Conservation (phyloP, 306 rosid species). For the Citrullus colocynthis region DNA sequence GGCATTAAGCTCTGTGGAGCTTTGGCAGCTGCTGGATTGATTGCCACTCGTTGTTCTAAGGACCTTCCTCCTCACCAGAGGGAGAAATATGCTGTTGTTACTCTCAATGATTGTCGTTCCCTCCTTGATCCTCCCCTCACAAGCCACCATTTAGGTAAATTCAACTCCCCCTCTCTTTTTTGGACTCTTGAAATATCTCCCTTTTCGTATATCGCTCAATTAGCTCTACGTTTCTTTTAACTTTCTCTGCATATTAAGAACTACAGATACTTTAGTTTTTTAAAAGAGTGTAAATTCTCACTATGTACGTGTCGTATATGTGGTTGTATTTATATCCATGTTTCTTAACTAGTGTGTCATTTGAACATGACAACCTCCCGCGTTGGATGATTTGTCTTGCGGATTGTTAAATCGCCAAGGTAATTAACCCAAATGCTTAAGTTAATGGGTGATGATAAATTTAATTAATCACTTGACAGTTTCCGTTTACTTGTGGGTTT, state of each 20-base stretch:
- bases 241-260: background rate
- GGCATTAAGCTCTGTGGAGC: conserved; percentile 64
- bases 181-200: background rate
- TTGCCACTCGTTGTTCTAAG: conserved; percentile 51
- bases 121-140: conserved; percentile 59
- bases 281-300: too few relatives aligned
- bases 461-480: too few relatives aligned
- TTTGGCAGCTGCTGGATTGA: conserved; percentile 71
- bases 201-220: background rate
- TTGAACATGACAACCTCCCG: background rate
- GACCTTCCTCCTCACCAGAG: conserved; percentile 31
- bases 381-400: background rate
- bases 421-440: too few relatives aligned
- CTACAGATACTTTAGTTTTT: too few relatives aligned
- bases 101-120: conserved; percentile 75
- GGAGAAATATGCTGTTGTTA: conserved; percentile 78
- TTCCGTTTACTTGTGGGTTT: too few relatives aligned
- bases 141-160: conserved; percentile 46
- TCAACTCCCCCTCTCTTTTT: background rate
- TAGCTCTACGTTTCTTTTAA: background rate
- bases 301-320: too few relatives aligned
- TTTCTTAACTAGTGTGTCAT: background rate
- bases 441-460: too few relatives aligned
- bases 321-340: too few relatives aligned
- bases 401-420: too few relatives aligned